Evolutionary conservation across 768 basidiomycete species (phyloP).

Genomic region (Collybia sp.): DNA sequence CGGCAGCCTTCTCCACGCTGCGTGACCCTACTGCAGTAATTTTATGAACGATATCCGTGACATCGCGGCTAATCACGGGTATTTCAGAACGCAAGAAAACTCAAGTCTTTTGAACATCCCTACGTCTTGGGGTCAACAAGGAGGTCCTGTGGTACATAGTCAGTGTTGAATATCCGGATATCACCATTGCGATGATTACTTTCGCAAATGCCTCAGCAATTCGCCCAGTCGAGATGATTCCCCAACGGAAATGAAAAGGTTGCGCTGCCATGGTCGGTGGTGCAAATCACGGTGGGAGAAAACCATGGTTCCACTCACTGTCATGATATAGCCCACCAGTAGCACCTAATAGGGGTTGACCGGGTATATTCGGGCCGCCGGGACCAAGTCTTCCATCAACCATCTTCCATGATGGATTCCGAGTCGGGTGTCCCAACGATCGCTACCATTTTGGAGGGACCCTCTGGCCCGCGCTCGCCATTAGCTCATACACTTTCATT

Average conservation of each 20-base stretch:
- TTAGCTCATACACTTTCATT: conserved; percentile 26
- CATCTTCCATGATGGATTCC: not conserved
- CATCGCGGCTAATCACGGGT: conserved; percentile 45
- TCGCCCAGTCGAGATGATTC: conserved; percentile 78
- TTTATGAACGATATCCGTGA: conserved; percentile 63
- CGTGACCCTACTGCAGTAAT: conserved; percentile 78
- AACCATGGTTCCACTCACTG: not conserved
- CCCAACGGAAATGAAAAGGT: conserved; percentile 63
- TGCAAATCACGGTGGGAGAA: conserved; percentile 1
- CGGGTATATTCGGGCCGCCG: not conserved
- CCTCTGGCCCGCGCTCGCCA: conserved; percentile 23
- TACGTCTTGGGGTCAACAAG: conserved; percentile 72
- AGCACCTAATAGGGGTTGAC: no score
- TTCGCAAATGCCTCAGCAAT: conserved; percentile 68
- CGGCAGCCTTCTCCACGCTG: conserved; percentile 57
- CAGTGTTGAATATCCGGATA: not conserved
- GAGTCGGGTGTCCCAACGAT: conserved; percentile 31
- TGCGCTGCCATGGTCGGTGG: conserved; percentile 23
- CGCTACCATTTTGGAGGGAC: conserved; percentile 14
- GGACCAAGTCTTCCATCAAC: not conserved
- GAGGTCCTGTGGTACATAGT: conserved; percentile 49
- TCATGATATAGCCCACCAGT: not conserved
- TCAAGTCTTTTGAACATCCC: conserved; percentile 1
- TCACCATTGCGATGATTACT: conserved; percentile 28
- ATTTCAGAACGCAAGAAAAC: not conserved